phyloP scores from a whole-genome alignment of 768 basidiomycete species.

The Hebeloma cylindrosporum region DNA sequence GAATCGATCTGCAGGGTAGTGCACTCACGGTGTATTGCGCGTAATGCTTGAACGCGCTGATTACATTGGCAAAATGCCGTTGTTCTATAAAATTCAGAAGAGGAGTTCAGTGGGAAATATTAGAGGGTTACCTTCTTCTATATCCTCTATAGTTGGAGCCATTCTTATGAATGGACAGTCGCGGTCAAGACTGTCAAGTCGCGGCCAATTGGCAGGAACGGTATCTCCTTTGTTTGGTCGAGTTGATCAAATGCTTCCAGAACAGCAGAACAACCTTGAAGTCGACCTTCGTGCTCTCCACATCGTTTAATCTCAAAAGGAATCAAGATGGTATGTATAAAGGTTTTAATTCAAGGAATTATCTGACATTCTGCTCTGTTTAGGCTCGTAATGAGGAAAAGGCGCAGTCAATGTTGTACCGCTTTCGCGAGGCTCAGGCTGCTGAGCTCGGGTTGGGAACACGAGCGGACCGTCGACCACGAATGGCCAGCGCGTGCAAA shows the following conservation, averaged over 20 bases:
- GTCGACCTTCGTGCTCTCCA: no score
- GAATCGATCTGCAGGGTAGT: neutral
- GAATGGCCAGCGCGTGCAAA: constrained; percentile 91
- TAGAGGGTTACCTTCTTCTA: constrained; percentile 35
- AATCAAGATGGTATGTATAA: no score
- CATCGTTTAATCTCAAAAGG: no score
- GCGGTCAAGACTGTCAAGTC: no score
- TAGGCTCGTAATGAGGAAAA: constrained; percentile 99
- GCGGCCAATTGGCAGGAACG: no score
- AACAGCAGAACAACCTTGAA: no score
- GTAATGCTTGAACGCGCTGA: constrained; percentile 75
- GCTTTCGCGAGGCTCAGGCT: constrained; percentile 95
- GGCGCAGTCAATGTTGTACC: constrained; percentile 92
- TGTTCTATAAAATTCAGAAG: constrained; percentile 47
- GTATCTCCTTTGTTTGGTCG: no score
- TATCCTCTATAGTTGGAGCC: constrained; percentile 26
- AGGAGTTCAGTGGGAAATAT: neutral
- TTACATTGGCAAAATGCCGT: constrained; percentile 71
- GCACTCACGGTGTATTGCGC: constrained; percentile 65
- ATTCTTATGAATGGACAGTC: constrained; percentile 14
- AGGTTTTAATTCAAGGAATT: no score
- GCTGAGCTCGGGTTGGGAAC: constrained; percentile 92
- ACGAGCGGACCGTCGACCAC: constrained; percentile 79
- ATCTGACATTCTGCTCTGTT: no score
- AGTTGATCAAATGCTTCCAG: no score